Conservation (phyloP, 2,329 filamentous ascomycete species). For the Daldinia sp. region DNA sequence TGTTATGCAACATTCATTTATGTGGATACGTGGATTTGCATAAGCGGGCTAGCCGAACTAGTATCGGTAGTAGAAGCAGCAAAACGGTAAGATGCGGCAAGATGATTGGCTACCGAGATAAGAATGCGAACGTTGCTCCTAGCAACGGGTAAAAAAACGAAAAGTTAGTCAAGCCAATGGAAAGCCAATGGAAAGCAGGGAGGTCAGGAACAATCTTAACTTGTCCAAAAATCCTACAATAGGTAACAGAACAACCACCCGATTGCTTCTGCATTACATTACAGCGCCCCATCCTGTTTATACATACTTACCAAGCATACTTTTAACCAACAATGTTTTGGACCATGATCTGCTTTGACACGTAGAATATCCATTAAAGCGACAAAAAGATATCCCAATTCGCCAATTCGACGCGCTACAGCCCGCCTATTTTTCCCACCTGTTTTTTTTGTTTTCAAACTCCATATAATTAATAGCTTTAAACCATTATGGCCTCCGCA, state of each 20-base stretch:
- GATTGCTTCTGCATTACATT: constrained; percentile 45
- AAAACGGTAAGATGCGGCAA: background rate
- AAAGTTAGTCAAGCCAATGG: constrained; percentile 37
- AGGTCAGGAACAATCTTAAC: constrained; percentile 5
- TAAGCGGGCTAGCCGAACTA: background rate
- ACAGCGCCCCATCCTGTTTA: constrained; percentile 50
- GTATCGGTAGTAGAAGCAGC: background rate
- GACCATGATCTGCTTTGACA: constrained; percentile 52
- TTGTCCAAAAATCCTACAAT: constrained; percentile 30
- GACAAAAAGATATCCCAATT: constrained; percentile 43
- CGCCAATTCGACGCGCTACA: constrained; percentile 39
- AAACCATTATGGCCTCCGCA: constrained; percentile 38
- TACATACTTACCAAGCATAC: constrained; percentile 48
- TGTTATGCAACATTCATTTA: background rate
- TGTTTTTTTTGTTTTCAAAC: constrained; percentile 22
- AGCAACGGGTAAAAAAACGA: constrained; percentile 37
- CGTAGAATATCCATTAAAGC: constrained; percentile 51
- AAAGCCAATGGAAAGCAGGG: too few relatives aligned
- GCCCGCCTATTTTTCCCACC: constrained; percentile 2
- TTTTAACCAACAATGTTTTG: constrained; percentile 46
- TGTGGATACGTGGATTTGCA: constrained; percentile 10
- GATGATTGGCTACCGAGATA: constrained; percentile 30
- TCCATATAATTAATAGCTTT: constrained; percentile 13
- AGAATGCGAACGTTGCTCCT: constrained; percentile 40
- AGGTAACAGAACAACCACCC: constrained; percentile 38